Evolutionary conservation across 495 filamentous ascomycete genomes (phyloP).

Genomic region (Hypoxylon cercidicola): DNA sequence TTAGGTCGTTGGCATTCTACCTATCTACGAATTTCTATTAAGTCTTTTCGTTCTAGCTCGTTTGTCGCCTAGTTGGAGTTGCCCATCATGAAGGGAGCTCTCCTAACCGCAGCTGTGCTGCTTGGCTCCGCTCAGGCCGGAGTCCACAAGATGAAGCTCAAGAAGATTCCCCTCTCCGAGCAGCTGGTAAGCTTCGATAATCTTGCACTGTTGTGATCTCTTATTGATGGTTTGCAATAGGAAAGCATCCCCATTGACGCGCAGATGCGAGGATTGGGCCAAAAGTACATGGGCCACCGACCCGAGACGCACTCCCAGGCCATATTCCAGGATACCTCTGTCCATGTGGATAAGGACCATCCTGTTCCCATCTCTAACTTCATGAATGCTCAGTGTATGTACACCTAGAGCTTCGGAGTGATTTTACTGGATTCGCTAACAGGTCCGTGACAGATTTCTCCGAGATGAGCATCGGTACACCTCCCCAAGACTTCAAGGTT

Average conservation of each 20-base stretch:
- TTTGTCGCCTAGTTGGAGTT: conserved; percentile 30
- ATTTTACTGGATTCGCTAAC: conserved; percentile 33
- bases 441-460: conserved; percentile 80
- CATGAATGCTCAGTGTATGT: conserved; percentile 97
- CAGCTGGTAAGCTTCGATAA: conserved; percentile 76
- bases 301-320: conserved; percentile 73
- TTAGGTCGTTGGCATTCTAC: conserved; percentile 5
- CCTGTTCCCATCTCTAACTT: conserved; percentile 95
- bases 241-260: conserved; percentile 79
- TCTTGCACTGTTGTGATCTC: background rate
- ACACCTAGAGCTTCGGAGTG: background rate
- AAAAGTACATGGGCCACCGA: conserved; percentile 93
- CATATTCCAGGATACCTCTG: conserved; percentile 78
- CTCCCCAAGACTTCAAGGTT: conserved; percentile 96
- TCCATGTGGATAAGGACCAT: conserved; percentile 75
- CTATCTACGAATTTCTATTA: conserved; percentile 10
- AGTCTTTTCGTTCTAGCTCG: conserved; percentile 19
- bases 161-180: conserved; percentile 92
- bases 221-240: conserved; percentile 54
- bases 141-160: conserved; percentile 93
- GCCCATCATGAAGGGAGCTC: conserved; percentile 81
- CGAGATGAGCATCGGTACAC: conserved; percentile 90
- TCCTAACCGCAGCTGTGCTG: conserved; percentile 80
- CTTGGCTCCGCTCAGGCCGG: conserved; percentile 83
- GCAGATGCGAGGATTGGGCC: conserved; percentile 82